phyloP scores from a whole-genome alignment of 2,329 filamentous ascomycete species.

The Pseudocercospora pini-densiflorae region DNA sequence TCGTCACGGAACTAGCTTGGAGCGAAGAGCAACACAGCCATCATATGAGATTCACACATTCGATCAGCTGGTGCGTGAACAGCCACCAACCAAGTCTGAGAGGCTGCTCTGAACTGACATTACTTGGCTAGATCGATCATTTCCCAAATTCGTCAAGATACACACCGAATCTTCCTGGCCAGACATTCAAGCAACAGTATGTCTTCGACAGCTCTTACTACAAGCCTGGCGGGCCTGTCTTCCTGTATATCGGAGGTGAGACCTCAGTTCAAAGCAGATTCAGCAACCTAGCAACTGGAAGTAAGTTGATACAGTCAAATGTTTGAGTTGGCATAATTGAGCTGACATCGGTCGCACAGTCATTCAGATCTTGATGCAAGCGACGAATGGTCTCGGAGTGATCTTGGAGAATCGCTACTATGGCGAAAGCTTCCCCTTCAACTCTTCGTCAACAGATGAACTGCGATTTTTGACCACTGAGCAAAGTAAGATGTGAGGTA shows the following conservation, averaged over 20 bases:
- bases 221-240: slow-evolving; percentile 75
- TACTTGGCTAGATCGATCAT: slow-evolving; percentile 64
- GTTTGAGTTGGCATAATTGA: neutral
- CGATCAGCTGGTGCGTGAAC: slow-evolving; percentile 11
- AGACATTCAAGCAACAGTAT: slow-evolving; percentile 72
- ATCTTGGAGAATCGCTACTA: slow-evolving; percentile 60
- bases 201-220: slow-evolving; percentile 82
- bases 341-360: slow-evolving; percentile 14
- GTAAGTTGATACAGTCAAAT: neutral
- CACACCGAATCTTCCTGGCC: slow-evolving; percentile 70
- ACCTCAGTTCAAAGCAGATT: slow-evolving; percentile 44
- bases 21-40: neutral
- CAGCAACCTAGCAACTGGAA: slow-evolving; percentile 46
- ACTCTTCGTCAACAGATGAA: slow-evolving; percentile 55
- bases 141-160: slow-evolving; percentile 80
- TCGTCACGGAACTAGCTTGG: neutral
- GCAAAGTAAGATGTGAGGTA: slow-evolving; percentile 42
- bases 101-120: neutral
- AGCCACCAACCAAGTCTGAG: neutral
- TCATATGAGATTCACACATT: slow-evolving; percentile 10
- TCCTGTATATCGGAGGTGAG: slow-evolving; percentile 76
- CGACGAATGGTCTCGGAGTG: slow-evolving; percentile 58
- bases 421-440: slow-evolving; percentile 55
- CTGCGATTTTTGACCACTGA: slow-evolving; percentile 56
- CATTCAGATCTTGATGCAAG: slow-evolving; percentile 60